Conservation (phyloP, 2,329 filamentous ascomycete genomes). For the Neonectria sp. region DNA sequence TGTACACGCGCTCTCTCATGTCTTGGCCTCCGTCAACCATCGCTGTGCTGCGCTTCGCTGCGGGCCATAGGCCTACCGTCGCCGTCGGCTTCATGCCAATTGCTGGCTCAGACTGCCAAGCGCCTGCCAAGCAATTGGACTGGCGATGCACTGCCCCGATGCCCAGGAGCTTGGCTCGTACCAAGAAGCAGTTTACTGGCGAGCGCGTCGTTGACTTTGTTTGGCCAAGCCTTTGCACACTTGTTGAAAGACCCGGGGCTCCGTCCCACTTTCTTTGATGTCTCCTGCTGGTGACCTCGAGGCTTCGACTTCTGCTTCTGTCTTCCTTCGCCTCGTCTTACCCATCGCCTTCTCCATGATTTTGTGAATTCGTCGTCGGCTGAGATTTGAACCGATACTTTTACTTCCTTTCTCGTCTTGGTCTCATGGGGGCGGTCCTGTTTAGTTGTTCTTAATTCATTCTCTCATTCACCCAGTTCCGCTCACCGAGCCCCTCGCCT, state of each 20-base stretch:
- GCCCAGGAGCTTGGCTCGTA: constrained; percentile 47
- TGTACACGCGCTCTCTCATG: not conserved
- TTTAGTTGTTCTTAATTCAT: not conserved
- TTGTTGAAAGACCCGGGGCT: constrained; percentile 12
- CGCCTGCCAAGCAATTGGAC: constrained; percentile 19
- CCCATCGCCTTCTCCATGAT: not conserved
- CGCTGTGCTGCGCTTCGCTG: not conserved
- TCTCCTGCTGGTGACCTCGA: constrained; percentile 1
- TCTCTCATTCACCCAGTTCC: not conserved
- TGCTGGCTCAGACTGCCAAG: constrained; percentile 34
- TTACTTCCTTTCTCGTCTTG: not conserved
- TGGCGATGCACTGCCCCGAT: constrained; percentile 45
- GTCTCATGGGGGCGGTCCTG: not conserved
- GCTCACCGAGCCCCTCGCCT: not conserved
- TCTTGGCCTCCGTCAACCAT: constrained; percentile 1
- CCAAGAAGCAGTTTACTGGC: constrained; percentile 15
- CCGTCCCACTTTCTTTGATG: not conserved
- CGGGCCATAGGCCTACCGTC: not conserved
- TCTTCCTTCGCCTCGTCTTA: not conserved
- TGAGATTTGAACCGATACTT: not conserved
- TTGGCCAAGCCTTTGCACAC: not conserved
- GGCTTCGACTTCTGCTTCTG: not conserved
- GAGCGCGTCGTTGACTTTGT: not conserved
- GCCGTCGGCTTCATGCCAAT: constrained; percentile 12
- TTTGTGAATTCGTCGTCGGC: not conserved